Evolutionary conservation across 176 grass and related monocot genomes (phyloP).

Genomic region (Sorghum bicolor): Sorghum_bicolor_NCBIv3 NC_012873.2:1463501-1464000

Average conservation of each 20-base stretch:
- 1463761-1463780: neutral
- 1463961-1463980: neutral
- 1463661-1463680: neutral
- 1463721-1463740: slow-evolving; percentile 39
- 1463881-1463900: no score
- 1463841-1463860: neutral
- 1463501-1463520: neutral
- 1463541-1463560: neutral
- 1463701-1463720: slow-evolving; percentile 43
- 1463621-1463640: slow-evolving; percentile 7
- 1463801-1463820: slow-evolving; percentile 25
- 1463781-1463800: slow-evolving; percentile 3
- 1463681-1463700: neutral
- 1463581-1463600: neutral
- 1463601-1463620: slow-evolving; percentile 34
- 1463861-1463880: neutral
- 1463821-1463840: neutral
- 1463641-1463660: slow-evolving; percentile 28
- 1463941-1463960: slow-evolving; percentile 36
- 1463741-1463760: neutral
- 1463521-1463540: neutral
- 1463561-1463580: neutral
- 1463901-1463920: neutral
- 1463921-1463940: neutral
- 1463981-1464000: neutral